A percentile compares a stretch with the other conserved stretches of the same genome.
phyloP scores from a whole-genome alignment of 2,329 filamentous ascomycete genomes.

The Pyrenochaeta sp. region DNA sequence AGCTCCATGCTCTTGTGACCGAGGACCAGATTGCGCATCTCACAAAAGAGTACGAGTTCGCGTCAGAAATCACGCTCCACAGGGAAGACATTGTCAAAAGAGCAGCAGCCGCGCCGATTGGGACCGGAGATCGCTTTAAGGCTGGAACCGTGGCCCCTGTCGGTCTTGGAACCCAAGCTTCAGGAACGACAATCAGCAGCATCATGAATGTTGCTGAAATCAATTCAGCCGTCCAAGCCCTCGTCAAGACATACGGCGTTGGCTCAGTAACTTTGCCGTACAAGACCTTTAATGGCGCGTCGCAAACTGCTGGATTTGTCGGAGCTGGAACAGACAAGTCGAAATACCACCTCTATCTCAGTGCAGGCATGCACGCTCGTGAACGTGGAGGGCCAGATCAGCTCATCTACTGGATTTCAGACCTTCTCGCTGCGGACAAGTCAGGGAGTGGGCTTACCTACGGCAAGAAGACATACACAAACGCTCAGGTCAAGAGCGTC shows the following conservation, averaged over 20 bases:
- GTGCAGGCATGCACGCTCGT: conserved; percentile 64
- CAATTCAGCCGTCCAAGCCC: conserved; percentile 54
- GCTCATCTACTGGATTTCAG: conserved; percentile 66
- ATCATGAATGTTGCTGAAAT: conserved; percentile 60
- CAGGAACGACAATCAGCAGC: conserved; percentile 49
- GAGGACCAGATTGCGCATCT: conserved; percentile 44
- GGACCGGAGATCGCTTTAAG: conserved; percentile 52
- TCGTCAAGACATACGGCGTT: conserved; percentile 54
- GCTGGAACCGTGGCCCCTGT: conserved; percentile 52
- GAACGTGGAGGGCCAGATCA: conserved; percentile 67
- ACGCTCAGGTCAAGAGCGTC: conserved; percentile 61
- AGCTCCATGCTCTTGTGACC: conserved; percentile 43
- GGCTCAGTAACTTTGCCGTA: conserved; percentile 54
- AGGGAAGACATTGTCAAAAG: conserved; percentile 35
- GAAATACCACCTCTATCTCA: conserved; percentile 60
- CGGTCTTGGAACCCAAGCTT: conserved; percentile 53
- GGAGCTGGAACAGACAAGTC: conserved; percentile 56
- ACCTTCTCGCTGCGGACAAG: conserved; percentile 64
- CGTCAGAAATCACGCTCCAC: conserved; percentile 33
- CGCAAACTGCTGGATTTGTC: conserved; percentile 54
- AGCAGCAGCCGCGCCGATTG: conserved; percentile 43
- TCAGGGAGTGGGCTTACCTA: conserved; percentile 61
- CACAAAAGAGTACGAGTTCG: conserved; percentile 33
- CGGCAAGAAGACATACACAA: conserved; percentile 61
- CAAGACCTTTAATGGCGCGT: conserved; percentile 55